phyloP scores from a whole-genome alignment of 345 rosid species.

The Euphorbia peplus region DNA sequence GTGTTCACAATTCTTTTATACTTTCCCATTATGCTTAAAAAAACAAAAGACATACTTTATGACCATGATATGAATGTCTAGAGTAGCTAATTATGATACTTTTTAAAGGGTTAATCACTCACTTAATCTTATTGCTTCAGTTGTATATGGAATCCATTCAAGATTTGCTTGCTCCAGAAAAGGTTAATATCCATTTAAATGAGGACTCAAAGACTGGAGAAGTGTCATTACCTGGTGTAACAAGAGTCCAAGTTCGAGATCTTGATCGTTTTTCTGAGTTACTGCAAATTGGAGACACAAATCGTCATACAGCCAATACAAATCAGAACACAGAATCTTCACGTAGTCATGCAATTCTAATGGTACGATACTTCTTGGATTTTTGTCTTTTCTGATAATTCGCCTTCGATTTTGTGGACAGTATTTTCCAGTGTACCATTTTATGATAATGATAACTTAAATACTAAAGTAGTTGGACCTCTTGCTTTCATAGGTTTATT shows the following conservation, averaged over 20 bases:
- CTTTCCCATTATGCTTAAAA: background rate
- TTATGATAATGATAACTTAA: background rate
- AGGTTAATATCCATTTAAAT: conserved; percentile 56
- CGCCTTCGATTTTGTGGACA: background rate
- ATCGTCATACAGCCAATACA: conserved; percentile 87
- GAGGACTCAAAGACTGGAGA: conserved; percentile 87
- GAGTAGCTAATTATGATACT: background rate
- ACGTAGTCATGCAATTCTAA: conserved; percentile 92
- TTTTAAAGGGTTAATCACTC: background rate
- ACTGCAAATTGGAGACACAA: conserved; percentile 79
- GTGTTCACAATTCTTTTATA: background rate
- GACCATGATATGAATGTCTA: background rate
- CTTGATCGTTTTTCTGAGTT: conserved; percentile 66
- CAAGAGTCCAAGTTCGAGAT: conserved; percentile 54
- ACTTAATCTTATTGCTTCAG: conserved; percentile 37
- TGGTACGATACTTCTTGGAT: conserved; percentile 41
- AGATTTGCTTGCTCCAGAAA: conserved; percentile 91
- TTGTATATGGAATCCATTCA: conserved; percentile 89
- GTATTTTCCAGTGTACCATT: background rate
- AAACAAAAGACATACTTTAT: background rate
- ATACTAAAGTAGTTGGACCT: background rate
- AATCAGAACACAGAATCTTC: conserved; percentile 94
- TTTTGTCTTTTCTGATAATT: background rate
- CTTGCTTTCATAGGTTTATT: conserved; percentile 47
- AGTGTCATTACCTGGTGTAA: conserved; percentile 73